Evolutionary conservation across 116 monocot genomes (phyloP).

Genomic region (Iris pallida): DNA sequence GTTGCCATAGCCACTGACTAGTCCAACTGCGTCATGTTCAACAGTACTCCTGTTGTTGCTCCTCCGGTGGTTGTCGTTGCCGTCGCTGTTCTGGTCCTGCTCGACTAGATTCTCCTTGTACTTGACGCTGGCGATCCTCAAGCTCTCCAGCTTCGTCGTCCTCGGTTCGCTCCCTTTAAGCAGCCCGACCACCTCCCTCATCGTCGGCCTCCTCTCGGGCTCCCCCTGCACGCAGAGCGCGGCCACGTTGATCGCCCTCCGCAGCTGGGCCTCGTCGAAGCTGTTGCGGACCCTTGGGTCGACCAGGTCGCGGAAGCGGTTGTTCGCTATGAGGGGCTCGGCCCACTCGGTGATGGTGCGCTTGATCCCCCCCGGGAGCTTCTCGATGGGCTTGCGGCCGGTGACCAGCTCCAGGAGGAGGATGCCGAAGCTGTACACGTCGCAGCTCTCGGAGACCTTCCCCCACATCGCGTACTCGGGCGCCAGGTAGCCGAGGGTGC

Average conservation of each 20-base stretch:
- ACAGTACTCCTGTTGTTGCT: not conserved
- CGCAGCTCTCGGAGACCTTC: conserved; percentile 36
- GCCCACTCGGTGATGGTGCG: conserved; percentile 45
- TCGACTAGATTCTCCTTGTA: conserved; percentile 28
- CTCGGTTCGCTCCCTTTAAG: not conserved
- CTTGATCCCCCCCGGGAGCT: conserved; percentile 24
- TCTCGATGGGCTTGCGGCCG: conserved; percentile 47
- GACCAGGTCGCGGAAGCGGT: conserved; percentile 16
- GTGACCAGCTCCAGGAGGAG: conserved; percentile 41
- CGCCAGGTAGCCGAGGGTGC: conserved; percentile 41
- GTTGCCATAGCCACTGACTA: not conserved
- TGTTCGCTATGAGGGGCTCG: conserved; percentile 28
- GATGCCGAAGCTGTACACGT: conserved; percentile 50
- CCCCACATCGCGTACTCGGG: conserved; percentile 57
- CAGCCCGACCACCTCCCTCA: conserved; percentile 11
- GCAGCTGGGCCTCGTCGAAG: conserved; percentile 4
- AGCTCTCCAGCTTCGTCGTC: not conserved
- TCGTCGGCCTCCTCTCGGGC: conserved; percentile 12
- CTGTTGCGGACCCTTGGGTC: conserved; percentile 17
- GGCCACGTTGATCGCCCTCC: conserved; percentile 8
- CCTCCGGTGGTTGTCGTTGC: not conserved
- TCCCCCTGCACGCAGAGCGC: conserved; percentile 9
- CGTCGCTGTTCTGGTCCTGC: conserved; percentile 12
- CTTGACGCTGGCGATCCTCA: conserved; percentile 25
- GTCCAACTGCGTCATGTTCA: not conserved